Conservation (phyloP, 768 basidiomycete genomes). For the Leccinum broughii region DNA sequence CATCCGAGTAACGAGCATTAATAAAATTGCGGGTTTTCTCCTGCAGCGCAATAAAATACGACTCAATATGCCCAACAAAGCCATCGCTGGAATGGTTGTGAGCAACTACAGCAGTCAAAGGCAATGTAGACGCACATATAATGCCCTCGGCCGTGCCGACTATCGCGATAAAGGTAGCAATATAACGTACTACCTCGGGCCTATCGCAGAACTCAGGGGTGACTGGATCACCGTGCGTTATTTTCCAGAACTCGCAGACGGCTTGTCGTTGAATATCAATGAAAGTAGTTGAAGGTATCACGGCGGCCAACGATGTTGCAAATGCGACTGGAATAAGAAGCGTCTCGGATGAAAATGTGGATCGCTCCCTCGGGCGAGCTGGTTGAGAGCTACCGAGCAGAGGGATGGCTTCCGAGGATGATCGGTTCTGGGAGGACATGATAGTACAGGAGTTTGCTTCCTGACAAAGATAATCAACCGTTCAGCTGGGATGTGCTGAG, state of each 20-base stretch:
- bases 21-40: conserved; percentile 26
- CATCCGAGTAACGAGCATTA: conserved; percentile 7
- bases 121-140: conserved; percentile 16
- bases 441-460: background rate
- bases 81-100: conserved; percentile 20
- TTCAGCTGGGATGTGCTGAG: background rate
- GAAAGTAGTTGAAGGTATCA: conserved; percentile 27
- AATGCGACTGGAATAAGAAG: conserved; percentile 32
- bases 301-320: conserved; percentile 19
- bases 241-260: conserved; percentile 29
- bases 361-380: background rate
- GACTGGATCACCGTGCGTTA: conserved; percentile 3
- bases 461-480: background rate
- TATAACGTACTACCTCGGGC: conserved; percentile 23
- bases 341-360: conserved; percentile 13
- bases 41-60: conserved; percentile 27
- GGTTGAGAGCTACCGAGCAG: conserved; percentile 9
- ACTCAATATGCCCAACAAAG: conserved; percentile 23
- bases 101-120: background rate
- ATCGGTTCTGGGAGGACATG: conserved; percentile 15
- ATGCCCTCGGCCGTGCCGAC: conserved; percentile 19
- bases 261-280: conserved; percentile 25
- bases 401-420: conserved; percentile 7
- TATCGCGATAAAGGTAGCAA: conserved; percentile 20
- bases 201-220: conserved; percentile 21